Base-by-base conservation (phyloP, 2,329 filamentous ascomycete species). In the Huntiella moniliformis region DNA sequence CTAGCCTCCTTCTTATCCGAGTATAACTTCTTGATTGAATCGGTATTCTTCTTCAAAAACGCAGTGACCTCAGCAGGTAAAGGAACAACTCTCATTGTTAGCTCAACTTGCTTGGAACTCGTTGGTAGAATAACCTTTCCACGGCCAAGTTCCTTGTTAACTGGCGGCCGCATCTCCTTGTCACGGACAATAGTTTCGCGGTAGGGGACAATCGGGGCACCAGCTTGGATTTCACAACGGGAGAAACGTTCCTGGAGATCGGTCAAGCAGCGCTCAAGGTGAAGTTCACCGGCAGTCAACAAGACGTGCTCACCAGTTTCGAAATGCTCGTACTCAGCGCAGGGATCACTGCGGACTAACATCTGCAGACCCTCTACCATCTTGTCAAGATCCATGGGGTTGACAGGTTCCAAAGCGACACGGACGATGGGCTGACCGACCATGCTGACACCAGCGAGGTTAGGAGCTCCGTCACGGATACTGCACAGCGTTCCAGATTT, bases 401-500 rank as follows among this genome's bases (percentile, higher is more conserved):
- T 92, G 46, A 77, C 78, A 0, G 91, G 91, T 59, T 98, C 91
- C n/a, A 98, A 67, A 0, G 91, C 87, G 15, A 98, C 88, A 43
- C 91, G 81, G 4, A 98, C 91, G 52, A 98, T 98, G 1, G 91
- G 91, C 45, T 88, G 81, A 4, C 81, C 82, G 31, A 75, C 76
- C 61, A 87, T 77, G 46, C 66, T 70, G 12, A 96, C 77, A 52
- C 88, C 88, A 1, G 87, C 91, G 44, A 98, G 66, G 61, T 98
- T 98, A 54, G 92, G 77, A 5, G 83, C 78, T 12, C 91, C 91
- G 42, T 85, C 79, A 0, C 92, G 65, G 52, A 82, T 81, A 52
- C 84, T 93, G 64, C 86, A 95, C 3, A 98, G 67, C 0, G 91
- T 98, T 10, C 87, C 91, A 1, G 86, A 92, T 60, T 98, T 98